Base-by-base conservation (phyloP, 139 green algal genomes). In the Closterium sp. region DNA sequence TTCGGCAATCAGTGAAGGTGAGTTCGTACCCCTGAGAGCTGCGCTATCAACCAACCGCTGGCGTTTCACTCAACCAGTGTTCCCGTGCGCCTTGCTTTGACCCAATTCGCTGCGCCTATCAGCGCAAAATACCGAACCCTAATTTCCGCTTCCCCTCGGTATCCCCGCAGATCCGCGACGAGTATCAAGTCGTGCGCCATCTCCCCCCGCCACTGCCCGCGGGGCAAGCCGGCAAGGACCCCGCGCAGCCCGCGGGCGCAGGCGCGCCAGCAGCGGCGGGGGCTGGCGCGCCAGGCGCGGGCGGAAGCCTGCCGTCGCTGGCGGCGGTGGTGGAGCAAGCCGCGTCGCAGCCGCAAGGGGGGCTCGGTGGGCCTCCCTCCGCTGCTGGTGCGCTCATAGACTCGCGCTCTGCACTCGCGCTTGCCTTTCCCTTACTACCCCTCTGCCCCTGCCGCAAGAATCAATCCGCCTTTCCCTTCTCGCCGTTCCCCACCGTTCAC, bases 181-280 rank as follows among this genome's bases (percentile, higher is more conserved):
- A 91, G 88, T 91, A 91, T 2, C 30, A 23, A 23, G 88, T 36
- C n/a, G 88, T 90, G 87, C 31, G 33, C 31, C 21, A 90, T 33
- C 31, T 90, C 31, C 87, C 87, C 30, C 87, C 87, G 36, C 87
- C 87, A 23, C 32, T 33, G 43, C 36, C 33, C 87, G 36, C 33
- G 43, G 36, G 30, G 43, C 55, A 28, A 76, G 55, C 16, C 12
- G 25, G 55, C 55, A 90, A 90, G 87, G 87, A 90, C 36, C 4
- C 87, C 87, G 43, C 31, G 87, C 36, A 33, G 87, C 36, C 33
- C 31, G 87, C 30, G 30, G 87, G 87, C 43, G 87, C 84, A 28
- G 55, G 55, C 55, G 55, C 55, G 55, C 55, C 55, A 76, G 55
- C 55, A 10, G 38, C 38, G 12, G 55, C 16, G 55, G 55, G 55